These are phyloP conservation scores for Vigna angularis DNA, from an alignment of 306 rosid genomes.

Conservation along the genomic window DNA sequence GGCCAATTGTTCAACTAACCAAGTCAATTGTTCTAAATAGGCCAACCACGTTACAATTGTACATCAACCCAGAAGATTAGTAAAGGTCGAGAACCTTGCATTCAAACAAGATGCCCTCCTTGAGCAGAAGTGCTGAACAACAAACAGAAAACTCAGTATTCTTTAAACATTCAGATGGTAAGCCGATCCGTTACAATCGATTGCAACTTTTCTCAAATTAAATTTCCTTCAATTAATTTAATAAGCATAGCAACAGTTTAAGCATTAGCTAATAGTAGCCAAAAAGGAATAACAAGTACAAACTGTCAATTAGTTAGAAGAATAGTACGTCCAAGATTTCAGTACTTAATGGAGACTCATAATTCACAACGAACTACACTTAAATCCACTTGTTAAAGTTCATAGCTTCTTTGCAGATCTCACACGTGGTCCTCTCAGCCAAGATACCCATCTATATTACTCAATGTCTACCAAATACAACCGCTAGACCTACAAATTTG, in stretches of 20 bases:
- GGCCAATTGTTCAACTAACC: neutral
- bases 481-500: conserved; percentile 8
- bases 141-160: neutral
- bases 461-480: conserved; percentile 31
- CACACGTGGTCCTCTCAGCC: conserved; percentile 14
- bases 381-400: conserved; percentile 21
- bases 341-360: conserved; percentile 14
- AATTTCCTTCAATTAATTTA: neutral
- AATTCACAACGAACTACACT: conserved; percentile 20
- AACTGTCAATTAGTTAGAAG: conserved; percentile 9
- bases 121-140: neutral
- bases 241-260: conserved; percentile 13
- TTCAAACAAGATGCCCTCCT: no score
- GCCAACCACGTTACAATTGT: no score
- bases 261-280: conserved; percentile 1
- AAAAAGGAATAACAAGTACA: conserved; percentile 18
- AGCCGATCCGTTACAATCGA: neutral
- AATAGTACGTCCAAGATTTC: conserved; percentile 29
- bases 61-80: no score
- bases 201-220: conserved; percentile 4
- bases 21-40: neutral
- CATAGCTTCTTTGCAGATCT: conserved; percentile 33
- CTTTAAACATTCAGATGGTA: neutral
- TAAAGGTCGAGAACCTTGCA: neutral
- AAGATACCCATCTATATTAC: conserved; percentile 33